These are phyloP conservation scores for Debaryomyces castellii DNA, from an alignment of 805 yeast species.

Conservation along the genomic window DNA sequence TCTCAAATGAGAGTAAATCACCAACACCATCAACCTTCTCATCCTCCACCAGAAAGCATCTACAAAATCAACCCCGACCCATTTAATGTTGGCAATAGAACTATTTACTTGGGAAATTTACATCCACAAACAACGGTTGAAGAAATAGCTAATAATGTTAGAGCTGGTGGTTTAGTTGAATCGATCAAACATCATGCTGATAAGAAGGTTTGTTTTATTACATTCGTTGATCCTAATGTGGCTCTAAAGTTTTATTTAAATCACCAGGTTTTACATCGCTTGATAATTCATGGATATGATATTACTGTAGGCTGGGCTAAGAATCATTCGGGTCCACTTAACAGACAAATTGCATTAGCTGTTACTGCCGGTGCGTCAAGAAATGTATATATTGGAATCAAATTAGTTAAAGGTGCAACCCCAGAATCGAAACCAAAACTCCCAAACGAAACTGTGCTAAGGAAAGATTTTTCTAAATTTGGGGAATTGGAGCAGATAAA, in stretches of 20 bases:
- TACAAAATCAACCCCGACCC: conserved; percentile 26
- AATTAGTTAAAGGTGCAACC: conserved; percentile 25
- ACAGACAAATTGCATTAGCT: conserved; percentile 55
- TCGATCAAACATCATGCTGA: conserved; percentile 50
- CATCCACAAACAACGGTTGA: conserved; percentile 65
- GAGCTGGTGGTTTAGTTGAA: conserved; percentile 75
- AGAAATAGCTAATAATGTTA: conserved; percentile 71
- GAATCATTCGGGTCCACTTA: conserved; percentile 62
- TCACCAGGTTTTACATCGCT: conserved; percentile 54
- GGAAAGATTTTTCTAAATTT: conserved; percentile 60
- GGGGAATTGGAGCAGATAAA: conserved; percentile 80
- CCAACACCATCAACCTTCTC: not conserved
- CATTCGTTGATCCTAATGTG: conserved; percentile 62
- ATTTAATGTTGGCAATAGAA: conserved; percentile 52
- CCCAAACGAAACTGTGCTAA: conserved; percentile 47
- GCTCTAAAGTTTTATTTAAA: conserved; percentile 68
- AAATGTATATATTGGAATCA: conserved; percentile 71
- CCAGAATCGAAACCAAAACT: conserved; percentile 15
- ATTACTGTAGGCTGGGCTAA: conserved; percentile 72
- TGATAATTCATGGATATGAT: conserved; percentile 60
- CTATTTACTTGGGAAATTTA: conserved; percentile 67
- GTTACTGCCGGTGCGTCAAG: conserved; percentile 75
- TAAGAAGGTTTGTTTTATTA: conserved; percentile 63
- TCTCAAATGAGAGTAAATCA: conserved; percentile 4
- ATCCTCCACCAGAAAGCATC: conserved; percentile 3